These are phyloP conservation scores for Dinochytrium kinnereticum DNA, from an alignment of 371 early-diverging fungal genomes.

Conservation along the genomic window DNA sequence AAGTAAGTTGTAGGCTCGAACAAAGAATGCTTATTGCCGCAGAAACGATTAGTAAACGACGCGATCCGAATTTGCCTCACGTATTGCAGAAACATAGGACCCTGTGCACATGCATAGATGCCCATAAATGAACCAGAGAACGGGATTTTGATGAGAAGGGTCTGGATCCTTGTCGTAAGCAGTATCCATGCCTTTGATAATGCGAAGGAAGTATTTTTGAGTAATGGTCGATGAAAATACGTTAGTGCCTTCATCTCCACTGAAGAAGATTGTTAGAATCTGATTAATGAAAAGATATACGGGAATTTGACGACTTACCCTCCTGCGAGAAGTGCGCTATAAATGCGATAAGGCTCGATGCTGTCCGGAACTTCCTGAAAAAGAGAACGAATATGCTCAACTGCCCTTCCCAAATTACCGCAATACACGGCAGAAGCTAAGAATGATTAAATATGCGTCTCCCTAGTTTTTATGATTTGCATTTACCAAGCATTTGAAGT, in stretches of 20 bases:
- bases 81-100: conserved; percentile 62
- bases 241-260: conserved; percentile 40
- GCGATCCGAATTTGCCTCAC: conserved; percentile 49
- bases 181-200: conserved; percentile 55
- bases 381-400: conserved; percentile 59
- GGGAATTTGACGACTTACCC: conserved; percentile 41
- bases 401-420: conserved; percentile 45
- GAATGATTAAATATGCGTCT: too few relatives aligned
- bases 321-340: conserved; percentile 46
- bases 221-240: conserved; percentile 46
- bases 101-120: conserved; percentile 62
- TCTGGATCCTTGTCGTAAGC: conserved; percentile 30
- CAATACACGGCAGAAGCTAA: conserved; percentile 59
- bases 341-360: conserved; percentile 65
- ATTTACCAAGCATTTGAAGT: conserved; percentile 66
- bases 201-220: conserved; percentile 59
- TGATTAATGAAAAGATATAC: neutral
- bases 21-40: conserved; percentile 60
- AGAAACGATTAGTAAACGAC: conserved; percentile 11
- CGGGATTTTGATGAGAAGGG: conserved; percentile 42
- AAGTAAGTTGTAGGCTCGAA: conserved; percentile 61
- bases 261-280: conserved; percentile 11
- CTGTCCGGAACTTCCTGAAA: conserved; percentile 47
- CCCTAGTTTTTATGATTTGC: neutral
- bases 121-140: conserved; percentile 65